A percentile compares a stretch with the other conserved stretches of the same genome.
phyloP scores from a whole-genome alignment of 1,139 yeast genomes.

The Kluyveromyces sp. region DNA sequence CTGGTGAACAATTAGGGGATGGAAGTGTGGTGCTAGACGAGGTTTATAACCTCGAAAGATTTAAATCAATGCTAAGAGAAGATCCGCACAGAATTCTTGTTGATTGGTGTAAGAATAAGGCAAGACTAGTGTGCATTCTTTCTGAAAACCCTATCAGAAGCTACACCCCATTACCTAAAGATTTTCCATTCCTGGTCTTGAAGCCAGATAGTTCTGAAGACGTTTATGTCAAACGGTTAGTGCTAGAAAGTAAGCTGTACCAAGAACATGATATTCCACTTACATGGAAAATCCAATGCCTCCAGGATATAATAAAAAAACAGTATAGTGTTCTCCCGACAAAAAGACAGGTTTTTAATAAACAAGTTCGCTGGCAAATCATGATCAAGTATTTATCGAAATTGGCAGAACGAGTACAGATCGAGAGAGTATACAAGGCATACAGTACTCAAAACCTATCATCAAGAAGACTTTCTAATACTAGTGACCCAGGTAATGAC shows the following conservation, averaged over 20 bases:
- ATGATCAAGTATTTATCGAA: slow-evolving; percentile 3
- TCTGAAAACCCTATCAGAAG: not conserved
- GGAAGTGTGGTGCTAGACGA: slow-evolving; percentile 4
- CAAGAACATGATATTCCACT: slow-evolving; percentile 1
- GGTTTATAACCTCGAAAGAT: slow-evolving; percentile 2
- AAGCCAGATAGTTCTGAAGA: slow-evolving; percentile 2
- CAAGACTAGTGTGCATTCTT: slow-evolving; percentile 1
- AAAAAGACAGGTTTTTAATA: not conserved
- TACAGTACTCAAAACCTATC: slow-evolving; percentile 1
- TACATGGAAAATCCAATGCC: slow-evolving; percentile 1
- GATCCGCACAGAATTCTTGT: slow-evolving; percentile 3
- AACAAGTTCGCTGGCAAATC: slow-evolving; percentile 5
- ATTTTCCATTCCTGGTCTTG: not conserved
- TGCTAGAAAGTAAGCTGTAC: slow-evolving; percentile 1
- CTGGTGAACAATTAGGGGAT: not conserved
- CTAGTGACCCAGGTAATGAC: slow-evolving; percentile 1
- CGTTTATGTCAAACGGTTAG: not conserved
- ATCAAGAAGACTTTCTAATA: not conserved
- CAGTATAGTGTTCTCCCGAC: slow-evolving; percentile 1
- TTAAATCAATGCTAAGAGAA: not conserved
- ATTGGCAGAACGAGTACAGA: slow-evolving; percentile 3
- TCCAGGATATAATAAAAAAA: not conserved
- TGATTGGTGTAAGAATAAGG: slow-evolving; percentile 5
- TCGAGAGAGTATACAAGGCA: slow-evolving; percentile 3
- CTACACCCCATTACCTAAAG: not conserved